Evolutionary conservation across 2,329 filamentous ascomycete genomes (phyloP), one percentile per base, ranked within the genome.

Genomic region (Cladophialophora psammophila): DNA sequence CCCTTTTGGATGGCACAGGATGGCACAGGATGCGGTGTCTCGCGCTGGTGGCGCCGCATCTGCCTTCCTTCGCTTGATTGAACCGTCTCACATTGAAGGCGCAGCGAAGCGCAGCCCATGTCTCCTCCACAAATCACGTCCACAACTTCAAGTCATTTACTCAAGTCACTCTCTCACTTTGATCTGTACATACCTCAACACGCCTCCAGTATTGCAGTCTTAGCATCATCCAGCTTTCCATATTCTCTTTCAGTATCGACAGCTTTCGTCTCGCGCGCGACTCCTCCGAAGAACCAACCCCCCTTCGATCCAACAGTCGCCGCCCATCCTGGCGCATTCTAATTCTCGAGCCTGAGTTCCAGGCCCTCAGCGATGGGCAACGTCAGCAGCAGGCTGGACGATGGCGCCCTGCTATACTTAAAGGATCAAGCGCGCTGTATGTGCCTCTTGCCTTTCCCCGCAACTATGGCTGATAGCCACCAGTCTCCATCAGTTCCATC

Each of bases 381-480:
- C 83, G 90, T 97, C 80, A 90, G 88, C 79, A 97, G 94, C 85
- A 91, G 89, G 80, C 89, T 90, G 75, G 94, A 96, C 75, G 94
- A 97, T 76, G 91, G 89, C 78, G 86, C 88, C 74, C 82, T 88
- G 75, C 83, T 98, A 78, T 96, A 91, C 79, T 84, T 98, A 77
- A 91, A 91, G 82, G 95, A 99, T 78, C 95, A 97, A 84, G 92
- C 88, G 78, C 89, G 93, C 86, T 88, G 95, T 98, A 86, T 78
- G 90, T 83, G 65, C 60, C 36, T 10, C 52, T 62, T 59, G 65
- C 64, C 59, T 60, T 71, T 65, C 57, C 66, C 59, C 34, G 50
- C 58, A 58, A 45, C 45, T 53, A 55, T 68, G 59, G 66, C 68
- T 69, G 67, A 66, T 67, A 72, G 60, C 69, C 65, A 67, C 53